Percentiles rank a stretch among this genome's conserved stretches.
Conservation (phyloP, 1,284 basidiomycete species). For the Neonothopanus nambi region DNA sequence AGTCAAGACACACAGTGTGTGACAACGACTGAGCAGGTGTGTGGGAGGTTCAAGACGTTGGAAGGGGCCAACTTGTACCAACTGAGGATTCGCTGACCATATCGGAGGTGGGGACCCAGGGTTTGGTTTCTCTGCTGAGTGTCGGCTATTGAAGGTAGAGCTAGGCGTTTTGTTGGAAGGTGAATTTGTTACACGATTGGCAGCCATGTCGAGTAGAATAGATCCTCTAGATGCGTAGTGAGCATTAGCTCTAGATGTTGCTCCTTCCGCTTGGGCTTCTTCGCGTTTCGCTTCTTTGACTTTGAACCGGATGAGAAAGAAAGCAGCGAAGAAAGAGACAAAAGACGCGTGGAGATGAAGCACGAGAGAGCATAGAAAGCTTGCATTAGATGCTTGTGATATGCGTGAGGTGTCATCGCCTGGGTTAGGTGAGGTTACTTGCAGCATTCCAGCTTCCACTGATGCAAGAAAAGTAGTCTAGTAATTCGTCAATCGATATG, state of each 20-base stretch:
- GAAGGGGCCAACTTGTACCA: slow-evolving; percentile 45
- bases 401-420: slow-evolving; percentile 19
- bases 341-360: slow-evolving; percentile 58
- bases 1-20: slow-evolving; percentile 50
- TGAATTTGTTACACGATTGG: slow-evolving; percentile 22
- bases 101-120: slow-evolving; percentile 22
- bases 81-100: slow-evolving; percentile 43
- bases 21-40: slow-evolving; percentile 48
- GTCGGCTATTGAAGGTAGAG: neutral
- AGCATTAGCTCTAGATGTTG: neutral
- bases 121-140: slow-evolving; percentile 3
- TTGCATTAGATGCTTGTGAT: slow-evolving; percentile 39
- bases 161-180: slow-evolving; percentile 7
- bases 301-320: slow-evolving; percentile 57
- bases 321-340: slow-evolving; percentile 57
- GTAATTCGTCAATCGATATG: neutral
- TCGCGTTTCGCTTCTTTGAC: slow-evolving; percentile 49
- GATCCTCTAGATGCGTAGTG: slow-evolving; percentile 11
- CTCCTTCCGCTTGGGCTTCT: slow-evolving; percentile 29
- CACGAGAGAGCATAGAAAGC: slow-evolving; percentile 50
- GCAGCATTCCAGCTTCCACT: slow-evolving; percentile 51
- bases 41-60: slow-evolving; percentile 37
- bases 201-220: slow-evolving; percentile 21
- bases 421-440: slow-evolving; percentile 37
- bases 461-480: slow-evolving; percentile 69